Percentiles rank a stretch among this genome's conserved stretches.
These are phyloP conservation scores for Sporothrix globosa DNA, from an alignment of 2,329 filamentous ascomycete species.

Conservation along the genomic window DNA sequence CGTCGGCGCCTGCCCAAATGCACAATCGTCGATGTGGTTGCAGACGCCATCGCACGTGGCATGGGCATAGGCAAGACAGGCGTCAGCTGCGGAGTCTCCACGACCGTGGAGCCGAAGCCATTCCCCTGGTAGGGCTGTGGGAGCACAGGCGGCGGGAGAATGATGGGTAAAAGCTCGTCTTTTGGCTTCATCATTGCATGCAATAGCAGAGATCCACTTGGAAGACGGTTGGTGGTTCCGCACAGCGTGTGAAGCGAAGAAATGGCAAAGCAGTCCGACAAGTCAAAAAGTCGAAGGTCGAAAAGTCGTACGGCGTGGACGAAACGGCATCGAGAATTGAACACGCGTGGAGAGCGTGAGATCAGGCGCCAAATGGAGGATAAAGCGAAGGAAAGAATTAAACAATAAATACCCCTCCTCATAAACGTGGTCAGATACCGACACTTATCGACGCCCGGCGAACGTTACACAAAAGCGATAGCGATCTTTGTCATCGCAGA, in stretches of 20 bases:
- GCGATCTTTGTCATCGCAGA: not conserved
- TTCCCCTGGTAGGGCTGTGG: not conserved
- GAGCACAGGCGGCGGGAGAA: not conserved
- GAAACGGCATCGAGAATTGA: not conserved
- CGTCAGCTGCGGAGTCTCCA: not conserved
- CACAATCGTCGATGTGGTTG: not conserved
- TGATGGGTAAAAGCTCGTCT: not conserved
- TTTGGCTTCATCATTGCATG: constrained; percentile 3
- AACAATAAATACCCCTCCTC: not conserved
- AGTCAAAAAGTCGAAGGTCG: not conserved
- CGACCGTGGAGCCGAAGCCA: not conserved
- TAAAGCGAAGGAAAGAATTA: not conserved
- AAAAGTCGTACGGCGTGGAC: no score
- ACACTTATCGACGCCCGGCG: not conserved
- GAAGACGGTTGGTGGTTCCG: not conserved
- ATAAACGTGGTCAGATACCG: not conserved
- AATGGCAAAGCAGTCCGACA: not conserved
- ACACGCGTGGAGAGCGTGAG: not conserved
- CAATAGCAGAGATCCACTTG: not conserved
- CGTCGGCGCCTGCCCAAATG: no score
- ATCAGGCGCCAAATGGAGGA: not conserved
- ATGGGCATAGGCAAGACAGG: not conserved
- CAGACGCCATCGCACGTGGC: not conserved
- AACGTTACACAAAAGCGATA: not conserved
- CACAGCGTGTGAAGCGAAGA: not conserved